phyloP scores from a whole-genome alignment of 768 basidiomycete species.

The Podaxis carcinomalis region DNA sequence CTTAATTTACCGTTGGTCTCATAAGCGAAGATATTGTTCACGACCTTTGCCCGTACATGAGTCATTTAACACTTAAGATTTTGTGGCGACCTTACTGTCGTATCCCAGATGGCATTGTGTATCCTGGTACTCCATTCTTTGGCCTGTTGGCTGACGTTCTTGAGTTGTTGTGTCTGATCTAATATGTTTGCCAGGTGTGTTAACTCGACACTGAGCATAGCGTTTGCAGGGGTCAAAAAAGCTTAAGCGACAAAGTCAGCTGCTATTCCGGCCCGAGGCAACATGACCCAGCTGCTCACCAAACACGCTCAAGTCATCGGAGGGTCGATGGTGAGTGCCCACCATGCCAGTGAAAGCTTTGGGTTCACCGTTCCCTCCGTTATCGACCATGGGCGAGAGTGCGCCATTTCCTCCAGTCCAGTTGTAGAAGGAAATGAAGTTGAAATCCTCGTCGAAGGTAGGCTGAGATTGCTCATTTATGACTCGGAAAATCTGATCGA shows the following conservation, averaged over 20 bases:
- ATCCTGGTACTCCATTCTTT: constrained; percentile 56
- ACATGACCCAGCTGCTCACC: constrained; percentile 32
- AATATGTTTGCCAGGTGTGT: constrained; percentile 56
- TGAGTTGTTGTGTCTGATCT: constrained; percentile 41
- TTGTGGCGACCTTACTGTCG: constrained; percentile 39
- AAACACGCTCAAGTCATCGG: constrained; percentile 68
- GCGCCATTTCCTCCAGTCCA: constrained; percentile 73
- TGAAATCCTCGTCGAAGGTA: constrained; percentile 66
- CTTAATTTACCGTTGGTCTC: constrained; percentile 59
- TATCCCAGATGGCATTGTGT: constrained; percentile 54
- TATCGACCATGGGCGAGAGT: constrained; percentile 59
- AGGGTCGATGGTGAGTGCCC: constrained; percentile 74
- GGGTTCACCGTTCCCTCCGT: constrained; percentile 71
- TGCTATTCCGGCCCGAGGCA: background rate
- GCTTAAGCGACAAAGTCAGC: constrained; percentile 26
- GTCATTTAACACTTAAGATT: background rate
- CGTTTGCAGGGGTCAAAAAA: constrained; percentile 76
- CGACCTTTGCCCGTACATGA: constrained; percentile 36
- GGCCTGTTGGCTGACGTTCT: constrained; percentile 51
- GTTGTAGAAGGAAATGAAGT: constrained; percentile 74
- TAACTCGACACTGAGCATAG: constrained; percentile 77
- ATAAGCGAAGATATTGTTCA: constrained; percentile 68
- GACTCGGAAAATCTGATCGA: constrained; percentile 71
- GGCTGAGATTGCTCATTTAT: constrained; percentile 74
- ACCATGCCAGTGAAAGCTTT: constrained; percentile 73